Conservation (phyloP, 2,329 filamentous ascomycete genomes). For the Aspergillus sp. region DNA sequence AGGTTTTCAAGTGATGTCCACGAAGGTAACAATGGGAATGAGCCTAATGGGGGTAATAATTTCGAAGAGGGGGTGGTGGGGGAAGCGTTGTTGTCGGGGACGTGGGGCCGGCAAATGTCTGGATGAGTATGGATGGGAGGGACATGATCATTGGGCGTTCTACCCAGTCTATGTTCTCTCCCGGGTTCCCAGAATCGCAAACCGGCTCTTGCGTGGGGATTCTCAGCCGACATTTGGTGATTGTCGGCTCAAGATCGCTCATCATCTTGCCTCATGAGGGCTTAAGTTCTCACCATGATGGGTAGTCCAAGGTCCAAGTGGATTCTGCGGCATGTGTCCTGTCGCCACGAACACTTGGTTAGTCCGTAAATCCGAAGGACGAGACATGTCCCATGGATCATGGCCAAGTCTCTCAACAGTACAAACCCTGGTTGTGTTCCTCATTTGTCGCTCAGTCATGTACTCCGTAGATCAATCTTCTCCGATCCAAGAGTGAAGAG, state of each 20-base stretch:
- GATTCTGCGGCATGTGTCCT: background rate
- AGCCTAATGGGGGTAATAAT: constrained; percentile 14
- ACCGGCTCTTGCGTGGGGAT: constrained; percentile 11
- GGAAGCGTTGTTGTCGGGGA: constrained; percentile 6
- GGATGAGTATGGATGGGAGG: background rate
- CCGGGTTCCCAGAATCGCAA: background rate
- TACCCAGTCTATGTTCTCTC: background rate
- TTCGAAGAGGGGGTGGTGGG: constrained; percentile 6
- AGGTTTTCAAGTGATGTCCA: too few relatives aligned
- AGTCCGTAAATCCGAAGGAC: constrained; percentile 1
- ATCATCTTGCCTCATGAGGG: background rate
- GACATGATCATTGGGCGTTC: background rate
- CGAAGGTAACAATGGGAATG: background rate
- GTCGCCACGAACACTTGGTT: background rate
- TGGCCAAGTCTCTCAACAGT: background rate
- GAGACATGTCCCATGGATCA: too few relatives aligned
- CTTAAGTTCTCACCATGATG: background rate
- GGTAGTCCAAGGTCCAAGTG: background rate
- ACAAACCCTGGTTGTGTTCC: background rate
- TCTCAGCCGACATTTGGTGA: background rate
- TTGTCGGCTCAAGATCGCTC: background rate
- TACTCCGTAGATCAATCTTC: too few relatives aligned
- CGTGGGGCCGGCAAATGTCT: constrained; percentile 3
- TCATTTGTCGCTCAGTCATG: background rate
- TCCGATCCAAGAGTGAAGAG: too few relatives aligned